Evolutionary conservation across 2,329 filamentous ascomycete species (phyloP).

Genomic region (Didymella exigua): DNA sequence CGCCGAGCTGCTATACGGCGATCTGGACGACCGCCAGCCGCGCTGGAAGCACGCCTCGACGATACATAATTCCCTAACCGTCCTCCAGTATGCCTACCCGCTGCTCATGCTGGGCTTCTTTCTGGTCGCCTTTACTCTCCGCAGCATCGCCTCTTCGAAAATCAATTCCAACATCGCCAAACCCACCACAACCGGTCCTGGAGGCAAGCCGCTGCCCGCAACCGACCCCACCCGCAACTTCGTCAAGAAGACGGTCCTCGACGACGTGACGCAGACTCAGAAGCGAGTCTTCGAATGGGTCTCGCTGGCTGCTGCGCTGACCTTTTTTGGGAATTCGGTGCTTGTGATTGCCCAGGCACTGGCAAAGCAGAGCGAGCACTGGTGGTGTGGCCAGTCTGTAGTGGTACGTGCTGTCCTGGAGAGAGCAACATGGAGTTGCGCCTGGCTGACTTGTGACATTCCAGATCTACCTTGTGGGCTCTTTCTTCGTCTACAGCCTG

Average conservation of each 20-base stretch:
- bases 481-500: constrained; percentile 85
- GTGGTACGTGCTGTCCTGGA: constrained; percentile 63
- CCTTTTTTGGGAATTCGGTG: constrained; percentile 75
- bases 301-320: constrained; percentile 71
- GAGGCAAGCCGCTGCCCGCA: constrained; percentile 83
- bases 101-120: constrained; percentile 70
- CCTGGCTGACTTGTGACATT: not conserved
- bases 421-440: not conserved
- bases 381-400: constrained; percentile 82
- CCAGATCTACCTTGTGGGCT: constrained; percentile 83
- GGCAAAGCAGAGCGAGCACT: constrained; percentile 65
- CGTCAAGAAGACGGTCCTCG: constrained; percentile 54
- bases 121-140: constrained; percentile 64
- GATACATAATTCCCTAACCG: constrained; percentile 29
- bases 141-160: constrained; percentile 62
- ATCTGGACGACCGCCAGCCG: constrained; percentile 21
- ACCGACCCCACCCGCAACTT: constrained; percentile 53
- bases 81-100: constrained; percentile 65
- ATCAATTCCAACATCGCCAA: constrained; percentile 53
- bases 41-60: constrained; percentile 28
- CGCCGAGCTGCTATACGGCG: constrained; percentile 18
- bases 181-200: constrained; percentile 71
- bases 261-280: constrained; percentile 67
- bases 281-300: constrained; percentile 78
- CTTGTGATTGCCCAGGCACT: constrained; percentile 78